Conservation (phyloP, 176 grass and related monocot genomes). For the Bolboschoenus planiculmis region DNA sequence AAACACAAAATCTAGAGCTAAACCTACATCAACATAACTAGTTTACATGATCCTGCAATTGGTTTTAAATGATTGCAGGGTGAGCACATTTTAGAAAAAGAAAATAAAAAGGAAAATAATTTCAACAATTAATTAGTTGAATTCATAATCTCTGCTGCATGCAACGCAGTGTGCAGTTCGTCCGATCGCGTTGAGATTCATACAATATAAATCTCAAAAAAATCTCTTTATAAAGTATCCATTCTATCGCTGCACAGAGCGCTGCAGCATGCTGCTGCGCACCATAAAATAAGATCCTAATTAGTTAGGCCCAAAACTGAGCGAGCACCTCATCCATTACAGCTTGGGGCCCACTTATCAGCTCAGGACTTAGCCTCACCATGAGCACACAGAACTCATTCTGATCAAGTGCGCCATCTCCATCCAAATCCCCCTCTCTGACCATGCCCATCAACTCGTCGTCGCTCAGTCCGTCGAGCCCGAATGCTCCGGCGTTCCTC, state of each 20-base stretch:
- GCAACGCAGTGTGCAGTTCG: too few species aligned
- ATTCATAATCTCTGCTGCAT: too few species aligned
- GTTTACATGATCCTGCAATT: neutral
- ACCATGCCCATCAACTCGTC: conserved; percentile 37
- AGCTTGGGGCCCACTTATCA: conserved; percentile 12
- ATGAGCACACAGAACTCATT: conserved; percentile 40
- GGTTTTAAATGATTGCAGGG: neutral
- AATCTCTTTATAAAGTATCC: too few species aligned
- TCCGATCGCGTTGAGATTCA: too few species aligned
- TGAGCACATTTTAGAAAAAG: too few species aligned
- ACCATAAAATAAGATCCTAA: too few species aligned
- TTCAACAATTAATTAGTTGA: too few species aligned
- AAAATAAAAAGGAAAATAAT: too few species aligned
- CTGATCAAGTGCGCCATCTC: conserved; percentile 28
- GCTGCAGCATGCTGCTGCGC: too few species aligned
- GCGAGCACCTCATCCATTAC: neutral
- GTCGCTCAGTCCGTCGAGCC: conserved; percentile 26
- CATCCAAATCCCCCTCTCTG: conserved; percentile 32
- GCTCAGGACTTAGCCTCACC: conserved; percentile 35
- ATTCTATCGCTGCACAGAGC: too few species aligned
- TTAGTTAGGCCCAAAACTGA: neutral
- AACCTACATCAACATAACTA: neutral
- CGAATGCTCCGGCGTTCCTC: conserved; percentile 19
- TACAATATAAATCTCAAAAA: too few species aligned
- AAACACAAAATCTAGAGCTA: neutral